A percentile compares a stretch with the other conserved stretches of the same genome.
Conservation (phyloP, 2,329 filamentous ascomycete species). For the Plectosphaerella sp. region DNA sequence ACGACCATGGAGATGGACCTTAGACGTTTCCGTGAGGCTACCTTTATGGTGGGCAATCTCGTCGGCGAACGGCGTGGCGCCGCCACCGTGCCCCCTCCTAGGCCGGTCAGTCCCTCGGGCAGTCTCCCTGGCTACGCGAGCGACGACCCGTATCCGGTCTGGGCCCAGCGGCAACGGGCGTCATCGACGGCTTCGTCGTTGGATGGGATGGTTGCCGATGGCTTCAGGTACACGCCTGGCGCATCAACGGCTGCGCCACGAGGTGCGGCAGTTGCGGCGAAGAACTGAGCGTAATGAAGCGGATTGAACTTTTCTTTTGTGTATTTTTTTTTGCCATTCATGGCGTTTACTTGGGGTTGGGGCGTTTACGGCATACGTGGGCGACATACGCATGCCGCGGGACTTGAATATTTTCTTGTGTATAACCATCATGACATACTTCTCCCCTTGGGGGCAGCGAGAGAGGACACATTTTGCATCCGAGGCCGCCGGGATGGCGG, state of each 20-base stretch:
- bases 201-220: not conserved
- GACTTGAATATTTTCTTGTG: no score
- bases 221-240: not conserved
- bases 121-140: constrained; percentile 1
- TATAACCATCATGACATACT: no score
- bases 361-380: no score
- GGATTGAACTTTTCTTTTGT: not conserved
- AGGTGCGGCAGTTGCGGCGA: not conserved
- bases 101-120: not conserved
- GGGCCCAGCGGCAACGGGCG: not conserved
- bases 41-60: not conserved
- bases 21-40: not conserved
- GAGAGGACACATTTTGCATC: not conserved
- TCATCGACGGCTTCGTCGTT: not conserved
- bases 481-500: no score
- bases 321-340: not conserved
- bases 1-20: constrained; percentile 4
- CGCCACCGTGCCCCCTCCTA: not conserved
- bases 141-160: not conserved
- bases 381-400: no score
- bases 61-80: not conserved
- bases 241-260: not conserved
- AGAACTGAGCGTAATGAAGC: not conserved
- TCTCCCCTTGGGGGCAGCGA: no score
- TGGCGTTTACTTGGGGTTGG: not conserved